Evolutionary conservation across 2,329 filamentous ascomycete genomes (phyloP).

Genomic region (Sordariomycetes sp.): DNA sequence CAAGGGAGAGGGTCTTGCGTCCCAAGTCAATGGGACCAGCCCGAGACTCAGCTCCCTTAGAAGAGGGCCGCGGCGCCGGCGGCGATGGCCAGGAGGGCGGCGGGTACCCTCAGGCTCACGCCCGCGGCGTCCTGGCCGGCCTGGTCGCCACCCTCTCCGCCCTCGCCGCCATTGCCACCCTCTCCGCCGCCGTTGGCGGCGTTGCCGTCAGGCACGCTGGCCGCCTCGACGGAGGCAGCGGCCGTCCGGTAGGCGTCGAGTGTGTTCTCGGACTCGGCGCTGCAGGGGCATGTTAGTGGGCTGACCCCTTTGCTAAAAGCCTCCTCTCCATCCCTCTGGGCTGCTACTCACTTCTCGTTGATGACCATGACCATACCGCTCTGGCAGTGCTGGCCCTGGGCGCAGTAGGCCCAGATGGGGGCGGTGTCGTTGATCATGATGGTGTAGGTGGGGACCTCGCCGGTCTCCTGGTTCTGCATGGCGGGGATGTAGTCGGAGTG

Average conservation of each 20-base stretch:
- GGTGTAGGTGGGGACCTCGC: constrained; percentile 56
- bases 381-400: constrained; percentile 64
- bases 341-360: constrained; percentile 53
- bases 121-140: constrained; percentile 7
- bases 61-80: constrained; percentile 32
- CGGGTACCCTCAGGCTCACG: constrained; percentile 25
- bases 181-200: constrained; percentile 11
- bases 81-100: constrained; percentile 29
- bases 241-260: constrained; percentile 35
- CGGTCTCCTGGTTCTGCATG: constrained; percentile 34
- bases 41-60: constrained; percentile 8
- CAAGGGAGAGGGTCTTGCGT: background rate
- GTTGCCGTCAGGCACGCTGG: constrained; percentile 12
- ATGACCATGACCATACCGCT: constrained; percentile 66
- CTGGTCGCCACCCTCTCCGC: constrained; percentile 1
- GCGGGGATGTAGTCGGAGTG: constrained; percentile 60
- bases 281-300: constrained; percentile 9
- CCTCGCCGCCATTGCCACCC: constrained; percentile 4
- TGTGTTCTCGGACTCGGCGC: constrained; percentile 21
- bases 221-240: constrained; percentile 21
- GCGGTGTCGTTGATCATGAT: constrained; percentile 57
- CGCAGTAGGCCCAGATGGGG: constrained; percentile 74
- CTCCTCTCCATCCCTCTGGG: background rate
- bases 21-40: background rate
- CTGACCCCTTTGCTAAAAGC: constrained; percentile 5